These are phyloP conservation scores for Handroanthus guayacan DNA, from an alignment of 257 asterid species.

Conservation along the genomic window DNA sequence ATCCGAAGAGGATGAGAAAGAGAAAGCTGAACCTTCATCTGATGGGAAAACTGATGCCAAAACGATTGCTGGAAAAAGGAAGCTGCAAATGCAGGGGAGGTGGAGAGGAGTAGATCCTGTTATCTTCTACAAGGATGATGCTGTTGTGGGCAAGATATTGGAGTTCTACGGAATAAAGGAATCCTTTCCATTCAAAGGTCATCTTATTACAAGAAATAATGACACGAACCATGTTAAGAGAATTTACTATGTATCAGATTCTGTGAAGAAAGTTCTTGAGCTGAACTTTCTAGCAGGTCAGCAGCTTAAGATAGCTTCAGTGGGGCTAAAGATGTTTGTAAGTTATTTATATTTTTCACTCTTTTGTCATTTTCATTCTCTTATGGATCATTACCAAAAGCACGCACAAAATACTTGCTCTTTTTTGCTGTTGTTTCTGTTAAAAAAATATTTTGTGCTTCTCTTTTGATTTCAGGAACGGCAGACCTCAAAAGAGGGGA, in stretches of 20 bases:
- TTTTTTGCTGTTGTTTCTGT: background rate
- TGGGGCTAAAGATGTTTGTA: constrained; percentile 98
- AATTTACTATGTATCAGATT: constrained; percentile 77
- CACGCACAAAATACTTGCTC: background rate
- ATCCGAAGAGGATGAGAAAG: constrained; percentile 47
- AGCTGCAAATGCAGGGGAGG: constrained; percentile 85
- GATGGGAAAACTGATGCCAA: constrained; percentile 47
- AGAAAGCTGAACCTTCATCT: constrained; percentile 47
- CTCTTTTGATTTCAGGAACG: constrained; percentile 69
- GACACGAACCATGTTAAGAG: constrained; percentile 83
- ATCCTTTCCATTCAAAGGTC: constrained; percentile 82
- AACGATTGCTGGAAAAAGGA: constrained; percentile 63
- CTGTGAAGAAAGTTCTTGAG: constrained; percentile 85
- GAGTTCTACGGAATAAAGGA: constrained; percentile 90
- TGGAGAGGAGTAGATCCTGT: constrained; percentile 98
- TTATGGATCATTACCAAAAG: background rate
- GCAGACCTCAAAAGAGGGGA: constrained; percentile 87
- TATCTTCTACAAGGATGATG: constrained; percentile 75
- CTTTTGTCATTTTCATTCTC: constrained; percentile 22
- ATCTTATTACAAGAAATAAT: constrained; percentile 81
- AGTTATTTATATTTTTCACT: constrained; percentile 44
- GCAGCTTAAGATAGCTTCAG: constrained; percentile 95
- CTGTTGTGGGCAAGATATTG: constrained; percentile 60
- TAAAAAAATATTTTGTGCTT: background rate
- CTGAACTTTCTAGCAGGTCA: constrained; percentile 81